Conservation (phyloP, 106 monocot species). For the Ottelia alismoides region DNA sequence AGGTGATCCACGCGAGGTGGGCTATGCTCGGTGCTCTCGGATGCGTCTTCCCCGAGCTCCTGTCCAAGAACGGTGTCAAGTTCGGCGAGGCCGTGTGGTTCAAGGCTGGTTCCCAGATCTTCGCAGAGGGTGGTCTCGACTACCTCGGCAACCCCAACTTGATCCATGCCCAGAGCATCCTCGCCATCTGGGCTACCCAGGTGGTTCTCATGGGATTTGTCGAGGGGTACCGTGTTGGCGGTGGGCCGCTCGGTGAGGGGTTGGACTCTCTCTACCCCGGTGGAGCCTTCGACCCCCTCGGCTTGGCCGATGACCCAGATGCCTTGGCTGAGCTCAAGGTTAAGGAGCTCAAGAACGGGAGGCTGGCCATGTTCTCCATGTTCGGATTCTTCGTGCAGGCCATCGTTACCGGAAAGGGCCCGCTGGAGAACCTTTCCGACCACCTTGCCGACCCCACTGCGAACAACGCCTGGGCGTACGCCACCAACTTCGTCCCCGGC, state of each 20-base stretch:
- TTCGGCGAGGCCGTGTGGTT: conserved; percentile 72
- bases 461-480: conserved; percentile 3
- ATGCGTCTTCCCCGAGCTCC: conserved; percentile 66
- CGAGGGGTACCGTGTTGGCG: conserved; percentile 81
- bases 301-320: conserved; percentile 46
- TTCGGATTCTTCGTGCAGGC: conserved; percentile 38
- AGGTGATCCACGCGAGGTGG: conserved; percentile 54
- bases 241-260: conserved; percentile 64
- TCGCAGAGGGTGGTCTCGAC: conserved; percentile 67
- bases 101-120: conserved; percentile 73
- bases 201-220: conserved; percentile 84
- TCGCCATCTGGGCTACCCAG: conserved; percentile 62
- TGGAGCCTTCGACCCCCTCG: conserved; percentile 46
- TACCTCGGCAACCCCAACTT: conserved; percentile 33
- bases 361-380: conserved; percentile 53
- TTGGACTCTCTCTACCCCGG: conserved; percentile 52
- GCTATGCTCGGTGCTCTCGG: conserved; percentile 78
- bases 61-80: conserved; percentile 49
- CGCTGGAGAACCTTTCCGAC: conserved; percentile 1
- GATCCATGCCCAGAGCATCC: conserved; percentile 37
- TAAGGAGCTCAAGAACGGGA: conserved; percentile 37
- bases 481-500: conserved; percentile 5
- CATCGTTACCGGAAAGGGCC: conserved; percentile 15
- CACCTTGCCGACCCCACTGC: conserved; percentile 3
- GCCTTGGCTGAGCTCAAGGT: conserved; percentile 36